Percentiles rank a stretch among this genome's conserved stretches.
These are phyloP conservation scores for Datura wrightii DNA, from an alignment of 257 asterid species.

Conservation along the genomic window DNA sequence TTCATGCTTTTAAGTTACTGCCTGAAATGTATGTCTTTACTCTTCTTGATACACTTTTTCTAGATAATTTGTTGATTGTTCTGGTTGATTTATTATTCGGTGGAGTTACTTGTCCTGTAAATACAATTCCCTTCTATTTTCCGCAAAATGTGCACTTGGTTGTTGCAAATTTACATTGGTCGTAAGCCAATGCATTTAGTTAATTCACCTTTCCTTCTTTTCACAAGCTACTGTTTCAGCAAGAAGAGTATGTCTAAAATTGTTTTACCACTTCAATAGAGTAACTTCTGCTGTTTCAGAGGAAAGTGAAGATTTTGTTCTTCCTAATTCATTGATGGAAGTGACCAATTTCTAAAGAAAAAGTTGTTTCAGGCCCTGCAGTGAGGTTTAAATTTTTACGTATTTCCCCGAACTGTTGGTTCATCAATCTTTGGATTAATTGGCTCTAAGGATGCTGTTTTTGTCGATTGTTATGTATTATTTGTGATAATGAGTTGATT, in stretches of 20 bases:
- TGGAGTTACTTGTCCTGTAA: conserved; percentile 1
- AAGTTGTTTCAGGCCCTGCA: conserved; percentile 21
- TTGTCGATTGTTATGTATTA: not conserved
- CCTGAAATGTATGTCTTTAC: conserved; percentile 29
- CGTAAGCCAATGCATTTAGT: not conserved
- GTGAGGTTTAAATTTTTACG: not conserved
- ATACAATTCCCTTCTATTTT: conserved; percentile 5
- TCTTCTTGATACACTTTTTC: conserved; percentile 18
- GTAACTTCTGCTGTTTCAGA: not conserved
- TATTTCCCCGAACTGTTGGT: not conserved
- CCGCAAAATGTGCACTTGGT: not conserved
- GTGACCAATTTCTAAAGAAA: not conserved
- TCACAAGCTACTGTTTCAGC: conserved; percentile 23
- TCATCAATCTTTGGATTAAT: not conserved
- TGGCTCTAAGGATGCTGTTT: conserved; percentile 5
- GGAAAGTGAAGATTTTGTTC: not conserved
- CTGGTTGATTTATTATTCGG: conserved; percentile 23
- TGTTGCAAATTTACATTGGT: conserved; percentile 13
- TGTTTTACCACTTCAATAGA: conserved; percentile 23
- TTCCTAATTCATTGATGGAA: conserved; percentile 14
- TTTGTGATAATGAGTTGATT: not conserved
- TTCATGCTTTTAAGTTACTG: conserved; percentile 35
- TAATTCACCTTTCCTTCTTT: conserved; percentile 13
- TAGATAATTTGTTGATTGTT: not conserved
- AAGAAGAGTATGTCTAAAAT: not conserved